A percentile compares a stretch with the other conserved stretches of the same genome.
phyloP scores from a whole-genome alignment of 2,329 filamentous ascomycete species.

The Ophiosphaerella herpotricha region DNA sequence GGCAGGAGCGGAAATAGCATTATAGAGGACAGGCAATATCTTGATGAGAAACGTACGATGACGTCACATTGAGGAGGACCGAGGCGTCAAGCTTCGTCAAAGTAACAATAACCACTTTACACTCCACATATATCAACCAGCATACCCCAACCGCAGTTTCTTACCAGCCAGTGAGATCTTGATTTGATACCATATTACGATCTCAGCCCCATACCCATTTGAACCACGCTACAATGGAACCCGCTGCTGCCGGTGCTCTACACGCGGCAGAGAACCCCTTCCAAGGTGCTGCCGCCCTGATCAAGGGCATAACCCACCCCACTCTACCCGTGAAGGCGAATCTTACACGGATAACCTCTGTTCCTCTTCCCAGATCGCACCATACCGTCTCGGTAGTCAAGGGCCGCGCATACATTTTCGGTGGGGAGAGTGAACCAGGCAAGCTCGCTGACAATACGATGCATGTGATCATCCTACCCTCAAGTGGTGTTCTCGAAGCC shows the following conservation, averaged over 20 bases:
- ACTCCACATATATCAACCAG: background rate
- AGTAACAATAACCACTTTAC: background rate
- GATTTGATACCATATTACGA: background rate
- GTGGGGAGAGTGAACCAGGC: slow-evolving; percentile 50
- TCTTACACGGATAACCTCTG: slow-evolving; percentile 53
- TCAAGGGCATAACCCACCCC: slow-evolving; percentile 53
- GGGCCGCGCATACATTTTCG: slow-evolving; percentile 61
- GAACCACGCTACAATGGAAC: slow-evolving; percentile 35
- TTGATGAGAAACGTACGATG: background rate
- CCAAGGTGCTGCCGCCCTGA: slow-evolving; percentile 51
- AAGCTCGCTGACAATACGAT: slow-evolving; percentile 56
- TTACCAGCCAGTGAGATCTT: too few relatives aligned
- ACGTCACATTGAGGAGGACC: background rate
- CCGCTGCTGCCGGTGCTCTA: slow-evolving; percentile 43
- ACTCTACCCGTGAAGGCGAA: slow-evolving; percentile 58
- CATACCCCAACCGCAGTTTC: slow-evolving; percentile 70
- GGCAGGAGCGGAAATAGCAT: too few relatives aligned
- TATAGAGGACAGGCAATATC: too few relatives aligned
- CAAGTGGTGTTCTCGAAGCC: slow-evolving; percentile 48
- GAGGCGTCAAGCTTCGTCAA: background rate
- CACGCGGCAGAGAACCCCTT: slow-evolving; percentile 45
- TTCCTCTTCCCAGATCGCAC: slow-evolving; percentile 53
- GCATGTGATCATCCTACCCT: slow-evolving; percentile 58
- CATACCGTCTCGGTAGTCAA: slow-evolving; percentile 60
- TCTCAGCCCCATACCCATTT: background rate